phyloP scores from a whole-genome alignment of 768 basidiomycete species.

The Rhodocollybia butyracea region DNA sequence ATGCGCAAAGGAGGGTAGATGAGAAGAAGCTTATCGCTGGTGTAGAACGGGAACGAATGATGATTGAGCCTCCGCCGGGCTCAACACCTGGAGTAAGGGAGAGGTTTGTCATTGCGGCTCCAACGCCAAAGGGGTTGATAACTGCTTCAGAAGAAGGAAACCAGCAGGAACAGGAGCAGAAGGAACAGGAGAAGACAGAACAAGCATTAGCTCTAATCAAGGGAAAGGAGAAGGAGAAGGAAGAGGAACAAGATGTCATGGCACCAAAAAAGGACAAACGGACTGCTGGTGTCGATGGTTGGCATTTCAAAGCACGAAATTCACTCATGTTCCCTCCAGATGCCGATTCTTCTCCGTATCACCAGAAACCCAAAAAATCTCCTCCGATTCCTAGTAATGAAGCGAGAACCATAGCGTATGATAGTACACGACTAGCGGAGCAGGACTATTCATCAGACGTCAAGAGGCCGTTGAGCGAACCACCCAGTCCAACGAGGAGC shows the following conservation, averaged over 20 bases:
- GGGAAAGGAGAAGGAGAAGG: conserved; percentile 18
- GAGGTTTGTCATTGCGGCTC: conserved; percentile 60
- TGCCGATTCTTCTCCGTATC: conserved; percentile 80
- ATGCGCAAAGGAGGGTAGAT: conserved; percentile 82
- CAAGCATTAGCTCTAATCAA: conserved; percentile 9
- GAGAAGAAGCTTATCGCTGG: conserved; percentile 61
- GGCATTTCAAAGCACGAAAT: conserved; percentile 90
- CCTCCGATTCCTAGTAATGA: conserved; percentile 28
- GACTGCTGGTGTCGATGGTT: conserved; percentile 70
- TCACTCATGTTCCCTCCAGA: conserved; percentile 95
- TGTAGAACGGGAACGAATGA: conserved; percentile 62
- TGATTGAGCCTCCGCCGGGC: conserved; percentile 59
- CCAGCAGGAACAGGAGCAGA: conserved; percentile 21
- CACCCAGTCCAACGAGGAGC: conserved; percentile 88
- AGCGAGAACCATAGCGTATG: conserved; percentile 69
- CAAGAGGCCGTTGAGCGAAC: conserved; percentile 47
- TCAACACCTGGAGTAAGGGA: conserved; percentile 62
- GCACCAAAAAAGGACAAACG: conserved; percentile 75
- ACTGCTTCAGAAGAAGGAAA: conserved; percentile 26
- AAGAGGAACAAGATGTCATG: conserved; percentile 59
- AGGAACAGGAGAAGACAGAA: conserved; percentile 24
- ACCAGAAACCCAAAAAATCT: conserved; percentile 31
- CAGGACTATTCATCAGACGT: conserved; percentile 52
- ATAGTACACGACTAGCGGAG: conserved; percentile 77
- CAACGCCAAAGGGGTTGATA: conserved; percentile 54